These are phyloP conservation scores for Xylaria polymorpha DNA, from an alignment of 2,329 filamentous ascomycete species.

Conservation along the genomic window DNA sequence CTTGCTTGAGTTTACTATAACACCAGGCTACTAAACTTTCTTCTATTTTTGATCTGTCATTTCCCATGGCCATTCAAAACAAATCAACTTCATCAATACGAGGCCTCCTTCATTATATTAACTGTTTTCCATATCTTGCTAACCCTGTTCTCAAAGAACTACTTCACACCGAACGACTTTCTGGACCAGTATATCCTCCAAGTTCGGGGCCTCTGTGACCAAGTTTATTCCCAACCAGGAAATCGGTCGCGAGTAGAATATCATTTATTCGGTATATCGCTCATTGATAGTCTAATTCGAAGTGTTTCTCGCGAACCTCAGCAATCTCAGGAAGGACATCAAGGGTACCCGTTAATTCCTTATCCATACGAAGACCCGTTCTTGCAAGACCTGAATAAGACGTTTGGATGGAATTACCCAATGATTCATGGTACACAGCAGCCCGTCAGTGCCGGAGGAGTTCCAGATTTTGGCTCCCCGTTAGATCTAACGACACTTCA, in stretches of 20 bases:
- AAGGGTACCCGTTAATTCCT: constrained; percentile 37
- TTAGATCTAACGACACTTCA: constrained; percentile 37
- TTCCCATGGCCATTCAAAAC: not conserved
- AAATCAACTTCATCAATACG: not conserved
- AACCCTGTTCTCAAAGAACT: constrained; percentile 22
- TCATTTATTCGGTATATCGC: constrained; percentile 54
- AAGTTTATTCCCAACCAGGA: constrained; percentile 55
- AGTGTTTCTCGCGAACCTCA: constrained; percentile 41
- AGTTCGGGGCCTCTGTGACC: constrained; percentile 57
- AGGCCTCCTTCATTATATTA: not conserved
- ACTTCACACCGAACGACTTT: constrained; percentile 46
- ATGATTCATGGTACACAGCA: constrained; percentile 38
- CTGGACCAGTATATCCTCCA: constrained; percentile 57
- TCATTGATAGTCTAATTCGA: constrained; percentile 57
- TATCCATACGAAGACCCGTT: constrained; percentile 42
- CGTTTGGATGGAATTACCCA: constrained; percentile 34
- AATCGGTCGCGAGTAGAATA: constrained; percentile 55
- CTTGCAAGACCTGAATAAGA: constrained; percentile 40
- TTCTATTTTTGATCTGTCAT: too few species aligned
- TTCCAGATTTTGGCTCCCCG: constrained; percentile 33
- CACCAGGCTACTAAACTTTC: not conserved
- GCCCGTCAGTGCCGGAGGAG: constrained; percentile 15
- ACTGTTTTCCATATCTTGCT: constrained; percentile 2
- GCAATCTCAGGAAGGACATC: constrained; percentile 36
- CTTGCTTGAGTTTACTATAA: not conserved